A percentile compares a stretch with the other conserved stretches of the same genome.
Evolutionary conservation across 345 rosid genomes (phyloP).

Genomic region (Citropsis articulata): DNA sequence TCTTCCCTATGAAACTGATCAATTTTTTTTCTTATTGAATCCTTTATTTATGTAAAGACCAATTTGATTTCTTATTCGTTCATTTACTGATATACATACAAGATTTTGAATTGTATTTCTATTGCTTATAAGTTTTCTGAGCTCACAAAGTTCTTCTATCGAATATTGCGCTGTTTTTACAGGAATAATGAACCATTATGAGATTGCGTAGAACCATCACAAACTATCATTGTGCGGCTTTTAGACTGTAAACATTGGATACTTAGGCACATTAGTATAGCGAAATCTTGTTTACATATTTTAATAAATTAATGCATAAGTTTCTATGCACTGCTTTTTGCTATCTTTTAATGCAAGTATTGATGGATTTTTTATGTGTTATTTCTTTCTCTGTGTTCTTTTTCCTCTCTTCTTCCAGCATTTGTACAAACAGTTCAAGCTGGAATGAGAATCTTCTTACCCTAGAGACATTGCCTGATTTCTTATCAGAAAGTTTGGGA

Average conservation of each 20-base stretch:
- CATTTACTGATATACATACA: neutral
- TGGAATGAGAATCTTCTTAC: constrained; percentile 68
- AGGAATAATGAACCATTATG: neutral
- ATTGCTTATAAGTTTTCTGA: neutral
- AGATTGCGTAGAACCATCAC: neutral
- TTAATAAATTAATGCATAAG: neutral
- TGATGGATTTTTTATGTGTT: neutral
- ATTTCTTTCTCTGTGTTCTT: neutral
- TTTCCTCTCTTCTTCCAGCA: constrained; percentile 32
- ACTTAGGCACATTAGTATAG: neutral
- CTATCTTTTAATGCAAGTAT: constrained; percentile 6
- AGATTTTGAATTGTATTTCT: neutral
- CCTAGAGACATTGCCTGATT: constrained; percentile 64
- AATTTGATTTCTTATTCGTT: neutral
- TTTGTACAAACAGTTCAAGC: constrained; percentile 78
- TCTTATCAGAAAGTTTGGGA: constrained; percentile 46
- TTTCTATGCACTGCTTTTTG: neutral
- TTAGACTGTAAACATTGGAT: neutral
- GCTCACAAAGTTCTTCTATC: neutral
- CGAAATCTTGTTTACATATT: neutral
- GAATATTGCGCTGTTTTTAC: neutral
- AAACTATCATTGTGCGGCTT: neutral
- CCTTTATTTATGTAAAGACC: neutral
- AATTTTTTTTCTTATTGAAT: neutral
- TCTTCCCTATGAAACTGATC: neutral